A percentile compares a stretch with the other conserved stretches of the same genome.
Evolutionary conservation across 2,329 filamentous ascomycete genomes (phyloP).

Genomic region (Fusarium nematophilum): DNA sequence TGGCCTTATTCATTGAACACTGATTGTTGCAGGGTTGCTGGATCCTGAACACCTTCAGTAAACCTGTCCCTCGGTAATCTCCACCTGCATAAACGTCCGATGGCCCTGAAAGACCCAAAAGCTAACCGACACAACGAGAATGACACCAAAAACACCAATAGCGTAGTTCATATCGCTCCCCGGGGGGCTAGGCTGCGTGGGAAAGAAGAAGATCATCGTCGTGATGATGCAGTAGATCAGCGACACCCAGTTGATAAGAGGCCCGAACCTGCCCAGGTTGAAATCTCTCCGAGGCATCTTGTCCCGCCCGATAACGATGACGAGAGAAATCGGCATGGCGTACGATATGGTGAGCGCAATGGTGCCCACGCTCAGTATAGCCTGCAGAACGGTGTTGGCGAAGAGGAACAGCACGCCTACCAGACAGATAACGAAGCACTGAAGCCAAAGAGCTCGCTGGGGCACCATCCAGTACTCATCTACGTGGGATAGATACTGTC

Average conservation of each 20-base stretch:
- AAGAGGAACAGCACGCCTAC: slow-evolving; percentile 67
- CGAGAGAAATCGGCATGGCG: slow-evolving; percentile 58
- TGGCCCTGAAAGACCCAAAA: slow-evolving; percentile 63
- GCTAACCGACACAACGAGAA: slow-evolving; percentile 59
- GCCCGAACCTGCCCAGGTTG: slow-evolving; percentile 57
- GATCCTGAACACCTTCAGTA: no score
- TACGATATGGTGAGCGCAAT: slow-evolving; percentile 66
- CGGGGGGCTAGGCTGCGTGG: slow-evolving; percentile 55
- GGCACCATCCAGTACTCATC: slow-evolving; percentile 64
- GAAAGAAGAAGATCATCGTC: slow-evolving; percentile 67
- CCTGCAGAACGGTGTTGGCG: slow-evolving; percentile 62
- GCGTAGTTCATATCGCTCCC: slow-evolving; percentile 66
- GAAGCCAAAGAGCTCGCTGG: slow-evolving; percentile 61
- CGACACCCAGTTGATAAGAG: slow-evolving; percentile 57
- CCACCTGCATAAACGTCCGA: slow-evolving; percentile 49
- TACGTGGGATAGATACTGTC: slow-evolving; percentile 56
- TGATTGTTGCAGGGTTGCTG: no score
- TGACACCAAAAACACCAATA: slow-evolving; percentile 65
- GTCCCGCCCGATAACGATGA: slow-evolving; percentile 62
- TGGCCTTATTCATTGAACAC: no score
- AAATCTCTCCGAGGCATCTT: slow-evolving; percentile 59
- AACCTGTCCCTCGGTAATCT: no score
- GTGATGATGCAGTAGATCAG: slow-evolving; percentile 63
- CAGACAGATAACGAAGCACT: slow-evolving; percentile 54
- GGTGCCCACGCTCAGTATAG: slow-evolving; percentile 66